phyloP scores from a whole-genome alignment of 2,329 filamentous ascomycete species.

The Gliomastix tumulicola region DNA sequence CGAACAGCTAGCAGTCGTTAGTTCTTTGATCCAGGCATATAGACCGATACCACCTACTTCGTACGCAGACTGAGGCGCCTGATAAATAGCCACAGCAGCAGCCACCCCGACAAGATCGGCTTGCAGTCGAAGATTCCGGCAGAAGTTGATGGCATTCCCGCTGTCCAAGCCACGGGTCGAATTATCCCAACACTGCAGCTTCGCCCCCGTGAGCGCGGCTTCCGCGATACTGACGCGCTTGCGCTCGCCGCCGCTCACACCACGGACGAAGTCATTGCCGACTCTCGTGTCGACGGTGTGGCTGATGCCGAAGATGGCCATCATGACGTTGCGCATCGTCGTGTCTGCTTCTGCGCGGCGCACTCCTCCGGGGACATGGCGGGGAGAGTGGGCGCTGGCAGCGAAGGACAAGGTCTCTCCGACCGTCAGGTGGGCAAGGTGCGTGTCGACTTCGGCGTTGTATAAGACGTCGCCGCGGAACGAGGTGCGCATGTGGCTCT shows the following conservation, averaged over 20 bases:
- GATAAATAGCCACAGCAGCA: constrained; percentile 63
- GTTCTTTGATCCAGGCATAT: too few species aligned
- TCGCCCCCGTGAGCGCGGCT: constrained; percentile 39
- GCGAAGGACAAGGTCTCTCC: constrained; percentile 56
- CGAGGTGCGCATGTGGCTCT: constrained; percentile 51
- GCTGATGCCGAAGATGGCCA: constrained; percentile 56
- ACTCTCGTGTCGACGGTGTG: constrained; percentile 55
- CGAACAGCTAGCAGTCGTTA: constrained; percentile 46
- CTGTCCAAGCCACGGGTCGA: constrained; percentile 55
- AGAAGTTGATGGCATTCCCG: constrained; percentile 55
- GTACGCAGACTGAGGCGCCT: constrained; percentile 58
- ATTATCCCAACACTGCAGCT: constrained; percentile 62
- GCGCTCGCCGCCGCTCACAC: constrained; percentile 46
- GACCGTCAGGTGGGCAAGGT: constrained; percentile 58
- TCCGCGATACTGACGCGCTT: constrained; percentile 66
- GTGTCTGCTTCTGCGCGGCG: constrained; percentile 27
- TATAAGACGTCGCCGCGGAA: constrained; percentile 55
- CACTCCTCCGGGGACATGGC: constrained; percentile 39
- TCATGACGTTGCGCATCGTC: constrained; percentile 43
- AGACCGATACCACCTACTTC: constrained; percentile 51
- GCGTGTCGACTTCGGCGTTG: constrained; percentile 54
- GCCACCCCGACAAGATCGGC: constrained; percentile 70
- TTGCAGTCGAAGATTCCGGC: constrained; percentile 48
- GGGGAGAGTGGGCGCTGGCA: constrained; percentile 52
- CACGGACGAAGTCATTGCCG: constrained; percentile 51